Evolutionary conservation across 139 green algal genomes (phyloP), one percentile per base, ranked within the genome.

Genomic region (Zygnema cylindricum): DNA sequence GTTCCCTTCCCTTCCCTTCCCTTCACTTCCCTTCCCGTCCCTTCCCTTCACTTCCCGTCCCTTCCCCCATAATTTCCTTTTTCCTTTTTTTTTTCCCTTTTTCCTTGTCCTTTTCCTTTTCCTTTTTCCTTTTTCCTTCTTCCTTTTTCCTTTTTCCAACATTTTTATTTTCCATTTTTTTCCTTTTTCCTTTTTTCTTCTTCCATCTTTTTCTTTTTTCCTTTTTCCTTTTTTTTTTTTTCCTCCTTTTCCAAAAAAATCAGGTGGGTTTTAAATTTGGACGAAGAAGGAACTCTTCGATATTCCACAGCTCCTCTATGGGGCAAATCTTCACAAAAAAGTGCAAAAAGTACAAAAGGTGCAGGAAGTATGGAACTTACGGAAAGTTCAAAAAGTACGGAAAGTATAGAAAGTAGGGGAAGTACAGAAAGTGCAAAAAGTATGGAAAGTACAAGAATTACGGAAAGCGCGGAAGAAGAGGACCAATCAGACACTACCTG

Each of bases 291-390:
- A 32, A 38, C 81, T 43, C 38, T 86, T 69, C 33, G 2, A n/a
- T 86, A 86, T 69, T 79, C 81, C 81, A 86, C 81, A 22, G 81
- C 81, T 38, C 81, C 81, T 43, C 22, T 54, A 21, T 41, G 32
- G 32, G 49, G 7, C 71, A 41, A 41, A 54, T 79, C 36, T 79
- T 41, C 71, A 73, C 25, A 73, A 73, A 73, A 30, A 25, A 30
- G 57, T 73, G 57, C 57, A 73, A 35, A 30, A 25, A 30, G 57
- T 73, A 73, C 57, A 30, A 30, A 73, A 73, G 30, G 57, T 73
- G 57, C 57, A 73, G 25, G 57, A 25, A 73, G 57, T 30, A 73
- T 30, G 25, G 57, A 73, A 25, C 25, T 25, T 30, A 30, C 30
- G 57, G 57, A 73, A 30, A 25, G 57, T 73, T 25, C 57, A 30